These are phyloP conservation scores for Gossypium armourianum DNA, from an alignment of 441 rosid species.

Conservation along the genomic window DNA sequence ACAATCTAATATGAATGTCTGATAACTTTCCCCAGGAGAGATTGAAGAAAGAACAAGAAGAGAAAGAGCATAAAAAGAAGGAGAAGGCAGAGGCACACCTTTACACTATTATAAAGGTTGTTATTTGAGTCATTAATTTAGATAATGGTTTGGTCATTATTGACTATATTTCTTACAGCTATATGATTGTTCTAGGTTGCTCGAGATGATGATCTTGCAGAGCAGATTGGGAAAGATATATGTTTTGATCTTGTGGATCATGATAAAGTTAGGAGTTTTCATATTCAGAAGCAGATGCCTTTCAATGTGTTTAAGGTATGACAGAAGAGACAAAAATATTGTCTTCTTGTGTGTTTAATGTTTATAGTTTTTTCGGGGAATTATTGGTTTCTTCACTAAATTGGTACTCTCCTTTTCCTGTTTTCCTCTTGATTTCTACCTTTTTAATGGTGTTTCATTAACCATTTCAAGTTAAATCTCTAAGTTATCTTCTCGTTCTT, in stretches of 20 bases:
- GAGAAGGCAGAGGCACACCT: constrained; percentile 43
- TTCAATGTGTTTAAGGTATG: constrained; percentile 37
- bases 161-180: neutral
- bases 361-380: neutral
- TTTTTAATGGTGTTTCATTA: neutral
- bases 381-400: neutral
- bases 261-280: constrained; percentile 38
- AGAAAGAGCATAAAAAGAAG: constrained; percentile 34
- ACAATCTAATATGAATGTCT: neutral
- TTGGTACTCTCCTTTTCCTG: neutral
- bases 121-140: neutral
- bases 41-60: constrained; percentile 45
- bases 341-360: neutral
- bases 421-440: neutral
- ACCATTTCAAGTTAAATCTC: neutral
- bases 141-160: neutral
- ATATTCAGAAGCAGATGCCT: constrained; percentile 33
- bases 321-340: neutral
- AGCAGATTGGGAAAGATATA: constrained; percentile 36
- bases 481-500: neutral
- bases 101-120: constrained; percentile 39
- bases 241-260: constrained; percentile 44
- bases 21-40: constrained; percentile 20
- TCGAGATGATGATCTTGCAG: constrained; percentile 35
- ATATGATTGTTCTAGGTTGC: constrained; percentile 30